Evolutionary conservation across 768 basidiomycete genomes (phyloP), one percentile per base, ranked within the genome.

Genomic region (Mycena filopes): DNA sequence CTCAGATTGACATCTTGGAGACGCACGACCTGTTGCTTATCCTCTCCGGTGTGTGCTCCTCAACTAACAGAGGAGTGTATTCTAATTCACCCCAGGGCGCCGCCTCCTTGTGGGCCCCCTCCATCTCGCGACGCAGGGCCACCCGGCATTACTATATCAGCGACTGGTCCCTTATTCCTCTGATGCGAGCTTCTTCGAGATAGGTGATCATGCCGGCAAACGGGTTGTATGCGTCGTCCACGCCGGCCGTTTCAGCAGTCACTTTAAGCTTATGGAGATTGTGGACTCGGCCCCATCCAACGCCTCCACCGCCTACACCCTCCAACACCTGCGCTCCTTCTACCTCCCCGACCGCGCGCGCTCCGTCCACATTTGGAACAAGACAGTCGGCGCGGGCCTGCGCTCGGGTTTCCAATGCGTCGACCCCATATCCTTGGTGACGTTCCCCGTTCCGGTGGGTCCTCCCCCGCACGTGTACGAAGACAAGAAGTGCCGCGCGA

Each of bases 351-450:
- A 69, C n/a, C 60, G 42, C 41, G 60, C 63, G 49, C 60, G 55
- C 38, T 60, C 58, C 29, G 68, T 69, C 55, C 60, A 69, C 60
- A 69, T 69, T 31, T 61, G 51, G 53, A 69, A 69, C 55, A 65
- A 60, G 46, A 65, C 55, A 4, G 65, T 69, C 23, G 64, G 68
- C 56, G 68, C 56, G 3, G 51, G 25, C 6, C 50, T 69, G 12
- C 54, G 60, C 25, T 45, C 26, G 12, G 60, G 68, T 7, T 69
- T 69, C 56, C 68, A 65, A 21, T 69, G 68, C 46, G 64, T 69
- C 45, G 68, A 69, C 36, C 68, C 68, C 16, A 12, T 59, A 1
- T 62, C 63, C 18, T 54, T 69, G 20, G 47, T 63, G 10, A 69
- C 68, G 11, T 69, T 65, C 43, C 55, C 63, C 36, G 55, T 69